Evolutionary conservation across 768 basidiomycete species (phyloP).

Genomic region (Ephemerocybe angulata): DNA sequence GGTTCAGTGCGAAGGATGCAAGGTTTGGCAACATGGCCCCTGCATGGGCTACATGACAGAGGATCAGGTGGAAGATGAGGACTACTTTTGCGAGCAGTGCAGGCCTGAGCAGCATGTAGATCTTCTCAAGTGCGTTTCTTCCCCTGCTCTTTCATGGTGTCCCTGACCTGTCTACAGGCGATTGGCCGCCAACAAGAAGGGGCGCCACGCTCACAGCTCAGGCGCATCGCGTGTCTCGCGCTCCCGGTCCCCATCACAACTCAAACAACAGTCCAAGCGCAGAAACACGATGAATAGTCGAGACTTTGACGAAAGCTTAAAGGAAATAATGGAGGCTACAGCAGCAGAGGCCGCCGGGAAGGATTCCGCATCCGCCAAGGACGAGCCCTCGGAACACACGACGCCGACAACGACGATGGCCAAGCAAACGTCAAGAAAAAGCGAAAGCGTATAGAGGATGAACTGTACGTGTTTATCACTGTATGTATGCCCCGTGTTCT

Average conservation of each 20-base stretch:
- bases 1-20: conserved; percentile 96
- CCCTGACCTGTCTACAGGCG: conserved; percentile 39
- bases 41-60: conserved; percentile 92
- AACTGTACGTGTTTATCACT: conserved; percentile 52
- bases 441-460: conserved; percentile 74
- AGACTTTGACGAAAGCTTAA: conserved; percentile 85
- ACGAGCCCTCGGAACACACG: conserved; percentile 31
- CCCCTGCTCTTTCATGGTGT: conserved; percentile 11
- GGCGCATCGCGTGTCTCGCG: conserved; percentile 63
- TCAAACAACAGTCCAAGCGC: conserved; percentile 73
- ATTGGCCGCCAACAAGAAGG: conserved; percentile 45
- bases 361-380: conserved; percentile 34
- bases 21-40: conserved; percentile 96
- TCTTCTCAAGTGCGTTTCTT: conserved; percentile 64
- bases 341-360: conserved; percentile 64
- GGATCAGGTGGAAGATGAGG: conserved; percentile 65
- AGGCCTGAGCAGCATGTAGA: conserved; percentile 82
- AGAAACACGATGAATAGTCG: conserved; percentile 98
- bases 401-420: conserved; percentile 48
- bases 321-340: conserved; percentile 71
- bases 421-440: conserved; percentile 50
- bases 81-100: conserved; percentile 95
- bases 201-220: conserved; percentile 54
- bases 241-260: conserved; percentile 65
- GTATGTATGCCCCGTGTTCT: not conserved